A percentile compares a stretch with the other conserved stretches of the same genome.
Evolutionary conservation across 352 stramenopile species (phyloP).

Genomic region (Globisporangium abappressorium): DNA sequence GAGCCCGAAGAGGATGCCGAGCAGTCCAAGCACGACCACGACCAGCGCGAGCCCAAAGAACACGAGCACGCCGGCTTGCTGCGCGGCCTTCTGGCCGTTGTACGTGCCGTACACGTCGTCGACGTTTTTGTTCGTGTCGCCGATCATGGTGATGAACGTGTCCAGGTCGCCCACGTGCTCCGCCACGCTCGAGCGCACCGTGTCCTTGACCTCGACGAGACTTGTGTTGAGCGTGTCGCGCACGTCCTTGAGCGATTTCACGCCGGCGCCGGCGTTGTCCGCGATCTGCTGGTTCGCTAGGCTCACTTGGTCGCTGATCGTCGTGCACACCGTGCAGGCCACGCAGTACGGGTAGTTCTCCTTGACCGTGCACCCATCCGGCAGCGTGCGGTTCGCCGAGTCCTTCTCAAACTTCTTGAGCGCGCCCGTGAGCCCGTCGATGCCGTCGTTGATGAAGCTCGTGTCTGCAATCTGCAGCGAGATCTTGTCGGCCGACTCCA

Average conservation of each 20-base stretch:
- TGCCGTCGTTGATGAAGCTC: slow-evolving; percentile 43
- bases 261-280: slow-evolving; percentile 30
- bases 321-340: slow-evolving; percentile 31
- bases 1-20: slow-evolving; percentile 63
- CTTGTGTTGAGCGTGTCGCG: slow-evolving; percentile 30
- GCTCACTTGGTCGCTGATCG: slow-evolving; percentile 33
- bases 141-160: slow-evolving; percentile 22
- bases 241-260: slow-evolving; percentile 31
- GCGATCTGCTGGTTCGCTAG: slow-evolving; percentile 32
- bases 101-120: slow-evolving; percentile 33
- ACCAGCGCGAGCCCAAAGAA: slow-evolving; percentile 56
- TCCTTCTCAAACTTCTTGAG: slow-evolving; percentile 31
- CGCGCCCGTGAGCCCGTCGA: slow-evolving; percentile 23
- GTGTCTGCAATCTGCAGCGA: slow-evolving; percentile 29
- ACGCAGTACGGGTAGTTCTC: slow-evolving; percentile 30
- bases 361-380: slow-evolving; percentile 25
- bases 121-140: slow-evolving; percentile 28
- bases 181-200: slow-evolving; percentile 39
- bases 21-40: slow-evolving; percentile 50
- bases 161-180: slow-evolving; percentile 26
- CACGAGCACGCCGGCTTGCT: slow-evolving; percentile 40
- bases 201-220: slow-evolving; percentile 36
- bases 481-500: slow-evolving; percentile 29
- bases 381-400: slow-evolving; percentile 30
- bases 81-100: slow-evolving; percentile 36